Evolutionary conservation across 208 protist species (phyloP).

Genomic region (Angomonas ambiguus): DNA sequence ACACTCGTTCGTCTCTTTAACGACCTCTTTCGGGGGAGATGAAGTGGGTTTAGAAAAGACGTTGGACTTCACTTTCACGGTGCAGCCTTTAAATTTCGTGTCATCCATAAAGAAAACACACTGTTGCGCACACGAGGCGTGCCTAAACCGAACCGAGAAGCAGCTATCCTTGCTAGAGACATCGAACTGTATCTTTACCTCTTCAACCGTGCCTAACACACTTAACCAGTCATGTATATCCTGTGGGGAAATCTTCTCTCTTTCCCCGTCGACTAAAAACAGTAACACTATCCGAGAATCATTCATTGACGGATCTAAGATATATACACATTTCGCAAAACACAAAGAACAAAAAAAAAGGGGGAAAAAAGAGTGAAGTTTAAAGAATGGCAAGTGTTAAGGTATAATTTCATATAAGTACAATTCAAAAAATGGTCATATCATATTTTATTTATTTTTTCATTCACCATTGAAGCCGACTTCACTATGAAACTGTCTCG

Average conservation of each 20-base stretch:
- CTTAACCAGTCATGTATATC: constrained; percentile 72
- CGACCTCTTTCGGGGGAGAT: neutral
- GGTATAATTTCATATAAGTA: too few species aligned
- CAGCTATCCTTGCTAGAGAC: constrained; percentile 27
- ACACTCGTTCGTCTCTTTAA: neutral
- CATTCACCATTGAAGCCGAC: too few species aligned
- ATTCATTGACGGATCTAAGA: constrained; percentile 1
- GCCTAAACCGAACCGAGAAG: constrained; percentile 59
- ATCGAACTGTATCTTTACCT: constrained; percentile 80
- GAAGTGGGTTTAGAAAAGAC: constrained; percentile 27
- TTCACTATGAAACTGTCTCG: too few species aligned
- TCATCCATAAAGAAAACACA: constrained; percentile 63
- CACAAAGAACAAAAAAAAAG: neutral
- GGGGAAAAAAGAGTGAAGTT: too few species aligned
- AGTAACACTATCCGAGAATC: constrained; percentile 49
- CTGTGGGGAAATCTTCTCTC: constrained; percentile 31
- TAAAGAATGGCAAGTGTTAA: too few species aligned
- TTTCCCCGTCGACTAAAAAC: constrained; percentile 36
- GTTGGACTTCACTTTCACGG: constrained; percentile 45
- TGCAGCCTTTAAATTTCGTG: constrained; percentile 53
- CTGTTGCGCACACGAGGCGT: constrained; percentile 36
- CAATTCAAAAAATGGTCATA: too few species aligned
- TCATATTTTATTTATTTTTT: too few species aligned
- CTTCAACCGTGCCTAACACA: constrained; percentile 56
- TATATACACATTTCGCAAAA: neutral